Base-by-base conservation (phyloP, 163 green algal species). In the Trebouxia gelatinosa region DNA sequence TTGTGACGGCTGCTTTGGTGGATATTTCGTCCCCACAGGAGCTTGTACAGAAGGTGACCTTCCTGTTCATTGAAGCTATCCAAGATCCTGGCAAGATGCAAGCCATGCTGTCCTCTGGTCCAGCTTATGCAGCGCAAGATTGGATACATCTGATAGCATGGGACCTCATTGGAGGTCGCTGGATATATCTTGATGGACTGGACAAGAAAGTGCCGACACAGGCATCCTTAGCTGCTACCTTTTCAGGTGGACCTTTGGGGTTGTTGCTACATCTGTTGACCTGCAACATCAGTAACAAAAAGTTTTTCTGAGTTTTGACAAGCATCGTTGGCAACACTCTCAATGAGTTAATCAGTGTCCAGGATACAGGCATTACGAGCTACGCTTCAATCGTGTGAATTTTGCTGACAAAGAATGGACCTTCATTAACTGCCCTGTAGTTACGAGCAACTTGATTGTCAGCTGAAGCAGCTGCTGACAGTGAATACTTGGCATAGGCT, bases 11-110 rank as follows among this genome's bases (percentile, higher is more conserved):
- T 28, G 46, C 28, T 28, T 39, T 82, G 50, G 38, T 80, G 11
- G 78, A 82, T 16, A 50, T 59, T 31, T n/a, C 65, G 4, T 32
- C 66, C 48, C 65, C 54, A 37, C 9, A 31, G 1, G 28, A 81
- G 29, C 29, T 71, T 5, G 17, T 78, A 43, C 21, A 68, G 23
- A 74, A 80, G 29, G 57, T 75, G 31, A 76, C n/a, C 9, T 62
- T 76, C 28, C 31, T 76, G 43, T 76, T 76, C 28, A 46, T 76
- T 21, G 68, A 76, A 37, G 75, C 43, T 29, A 67, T 79, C 65
- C 28, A 35, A 74, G 78, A 82, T n/a, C 78, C 78, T n/a, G 57
- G 72, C 3, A 82, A 82, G 28, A 82, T 82, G 78, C 40, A 46
- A 19, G 21, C 65, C 9, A 19, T 72, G 6, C 65, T 82, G 35